phyloP scores from a whole-genome alignment of 1,284 basidiomycete species.

The Neolentinus lepideus region DNA sequence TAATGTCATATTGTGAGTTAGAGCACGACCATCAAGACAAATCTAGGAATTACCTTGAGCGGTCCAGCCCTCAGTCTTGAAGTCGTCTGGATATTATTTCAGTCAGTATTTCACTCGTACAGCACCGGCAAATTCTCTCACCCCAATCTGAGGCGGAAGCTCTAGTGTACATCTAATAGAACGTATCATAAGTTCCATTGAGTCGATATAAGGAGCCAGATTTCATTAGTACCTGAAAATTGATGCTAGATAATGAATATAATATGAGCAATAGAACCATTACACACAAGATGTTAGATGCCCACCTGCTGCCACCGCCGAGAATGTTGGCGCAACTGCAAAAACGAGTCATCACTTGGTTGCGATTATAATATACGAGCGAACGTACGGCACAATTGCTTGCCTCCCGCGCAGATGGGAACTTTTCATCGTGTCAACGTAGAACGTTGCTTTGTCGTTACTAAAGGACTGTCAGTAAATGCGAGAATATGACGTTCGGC shows the following conservation, averaged over 20 bases:
- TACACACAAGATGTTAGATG: slow-evolving; percentile 5
- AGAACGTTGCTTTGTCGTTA: slow-evolving; percentile 70
- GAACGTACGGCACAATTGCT: slow-evolving; percentile 58
- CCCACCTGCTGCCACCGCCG: slow-evolving; percentile 47
- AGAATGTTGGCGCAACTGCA: slow-evolving; percentile 60
- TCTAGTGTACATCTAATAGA: slow-evolving; percentile 54
- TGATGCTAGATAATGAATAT: slow-evolving; percentile 37
- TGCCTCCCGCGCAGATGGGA: slow-evolving; percentile 52
- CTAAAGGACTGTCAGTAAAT: slow-evolving; percentile 22
- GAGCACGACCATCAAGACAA: slow-evolving; percentile 3
- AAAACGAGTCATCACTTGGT: not conserved
- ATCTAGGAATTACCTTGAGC: slow-evolving; percentile 38
- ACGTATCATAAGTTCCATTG: not conserved
- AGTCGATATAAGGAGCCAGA: not conserved
- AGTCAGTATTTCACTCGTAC: not conserved
- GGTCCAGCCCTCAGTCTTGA: slow-evolving; percentile 65
- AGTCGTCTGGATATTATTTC: slow-evolving; percentile 44
- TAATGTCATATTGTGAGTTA: slow-evolving; percentile 14
- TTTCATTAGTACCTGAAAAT: slow-evolving; percentile 46
- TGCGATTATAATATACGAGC: not conserved
- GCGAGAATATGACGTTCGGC: not conserved
- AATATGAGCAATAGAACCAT: no score
- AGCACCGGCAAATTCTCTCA: slow-evolving; percentile 19
- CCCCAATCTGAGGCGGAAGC: slow-evolving; percentile 69
- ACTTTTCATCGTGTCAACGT: slow-evolving; percentile 52